These are phyloP conservation scores for Xylaria sp. DNA, from an alignment of 2,329 filamentous ascomycete species.

Conservation along the genomic window DNA sequence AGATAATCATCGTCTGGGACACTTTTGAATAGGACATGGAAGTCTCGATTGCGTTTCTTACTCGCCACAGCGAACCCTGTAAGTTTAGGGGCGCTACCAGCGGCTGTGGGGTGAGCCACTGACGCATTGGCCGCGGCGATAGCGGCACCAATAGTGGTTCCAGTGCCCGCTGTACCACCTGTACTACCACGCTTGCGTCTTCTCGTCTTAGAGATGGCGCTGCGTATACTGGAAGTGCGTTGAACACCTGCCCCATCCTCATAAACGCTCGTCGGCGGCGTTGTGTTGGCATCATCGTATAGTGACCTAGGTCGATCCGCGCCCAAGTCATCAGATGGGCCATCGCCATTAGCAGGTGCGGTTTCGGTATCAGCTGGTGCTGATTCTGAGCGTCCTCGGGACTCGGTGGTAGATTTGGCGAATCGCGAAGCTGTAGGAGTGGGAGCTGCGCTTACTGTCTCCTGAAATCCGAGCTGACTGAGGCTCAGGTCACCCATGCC, in stretches of 20 bases:
- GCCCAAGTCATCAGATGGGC: constrained; percentile 52
- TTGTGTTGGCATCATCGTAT: constrained; percentile 61
- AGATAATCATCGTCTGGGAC: constrained; percentile 98
- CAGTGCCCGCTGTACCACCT: constrained; percentile 68
- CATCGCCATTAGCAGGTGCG: constrained; percentile 50
- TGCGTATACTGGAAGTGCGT: constrained; percentile 74
- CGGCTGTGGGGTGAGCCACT: constrained; percentile 71
- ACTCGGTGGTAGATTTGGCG: constrained; percentile 58
- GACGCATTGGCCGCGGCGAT: constrained; percentile 77
- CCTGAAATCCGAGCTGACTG: constrained; percentile 84
- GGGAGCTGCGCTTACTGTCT: constrained; percentile 64
- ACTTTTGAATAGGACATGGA: constrained; percentile 92
- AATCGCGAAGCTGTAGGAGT: constrained; percentile 69
- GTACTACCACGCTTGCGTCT: constrained; percentile 87
- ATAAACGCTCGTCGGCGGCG: constrained; percentile 73
- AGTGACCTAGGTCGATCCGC: constrained; percentile 60
- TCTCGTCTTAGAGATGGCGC: constrained; percentile 64
- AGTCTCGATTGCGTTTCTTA: constrained; percentile 95
- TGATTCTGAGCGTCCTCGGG: constrained; percentile 66
- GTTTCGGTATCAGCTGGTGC: constrained; percentile 62
- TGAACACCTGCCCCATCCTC: constrained; percentile 69
- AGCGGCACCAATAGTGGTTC: constrained; percentile 75
- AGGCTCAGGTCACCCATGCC: constrained; percentile 90
- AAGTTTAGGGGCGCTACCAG: constrained; percentile 74
- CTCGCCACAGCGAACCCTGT: constrained; percentile 97